Percentiles rank a stretch among this genome's conserved stretches.
These are phyloP conservation scores for Diaporthe destruens DNA, from an alignment of 2,329 filamentous ascomycete genomes.

Conservation along the genomic window DNA sequence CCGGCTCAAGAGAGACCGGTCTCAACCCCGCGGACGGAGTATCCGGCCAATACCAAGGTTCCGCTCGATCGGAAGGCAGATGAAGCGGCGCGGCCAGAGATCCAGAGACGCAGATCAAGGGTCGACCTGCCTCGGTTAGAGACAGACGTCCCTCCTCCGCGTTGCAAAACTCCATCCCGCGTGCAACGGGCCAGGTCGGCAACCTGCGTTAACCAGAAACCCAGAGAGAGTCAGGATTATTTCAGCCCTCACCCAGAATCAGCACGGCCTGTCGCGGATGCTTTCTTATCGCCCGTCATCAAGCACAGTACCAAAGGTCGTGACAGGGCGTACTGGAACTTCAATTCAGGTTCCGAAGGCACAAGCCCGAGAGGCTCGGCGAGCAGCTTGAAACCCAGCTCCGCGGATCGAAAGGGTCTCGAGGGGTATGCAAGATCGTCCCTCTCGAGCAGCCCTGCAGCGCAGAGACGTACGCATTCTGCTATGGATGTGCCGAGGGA, in stretches of 20 bases:
- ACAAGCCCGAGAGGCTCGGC: constrained; percentile 38
- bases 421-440: constrained; percentile 39
- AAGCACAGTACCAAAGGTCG: constrained; percentile 57
- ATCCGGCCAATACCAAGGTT: constrained; percentile 58
- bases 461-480: constrained; percentile 52
- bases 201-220: constrained; percentile 45
- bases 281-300: constrained; percentile 57
- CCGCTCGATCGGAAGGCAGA: constrained; percentile 46
- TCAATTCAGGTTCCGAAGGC: constrained; percentile 41
- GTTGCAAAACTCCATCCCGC: constrained; percentile 48
- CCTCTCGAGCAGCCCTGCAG: constrained; percentile 39
- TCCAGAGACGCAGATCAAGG: constrained; percentile 52
- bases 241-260: constrained; percentile 46
- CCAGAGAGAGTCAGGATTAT: constrained; percentile 49
- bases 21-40: constrained; percentile 46
- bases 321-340: constrained; percentile 58
- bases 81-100: constrained; percentile 44
- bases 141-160: constrained; percentile 52
- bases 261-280: constrained; percentile 50
- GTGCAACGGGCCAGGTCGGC: constrained; percentile 52
- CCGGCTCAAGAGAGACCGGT: constrained; percentile 33
- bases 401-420: constrained; percentile 42
- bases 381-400: constrained; percentile 12
- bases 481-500: constrained; percentile 44
- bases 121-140: constrained; percentile 60